These are phyloP conservation scores for Plantago lanceolata DNA, from an alignment of 305 asterid genomes.

Conservation along the genomic window DNA sequence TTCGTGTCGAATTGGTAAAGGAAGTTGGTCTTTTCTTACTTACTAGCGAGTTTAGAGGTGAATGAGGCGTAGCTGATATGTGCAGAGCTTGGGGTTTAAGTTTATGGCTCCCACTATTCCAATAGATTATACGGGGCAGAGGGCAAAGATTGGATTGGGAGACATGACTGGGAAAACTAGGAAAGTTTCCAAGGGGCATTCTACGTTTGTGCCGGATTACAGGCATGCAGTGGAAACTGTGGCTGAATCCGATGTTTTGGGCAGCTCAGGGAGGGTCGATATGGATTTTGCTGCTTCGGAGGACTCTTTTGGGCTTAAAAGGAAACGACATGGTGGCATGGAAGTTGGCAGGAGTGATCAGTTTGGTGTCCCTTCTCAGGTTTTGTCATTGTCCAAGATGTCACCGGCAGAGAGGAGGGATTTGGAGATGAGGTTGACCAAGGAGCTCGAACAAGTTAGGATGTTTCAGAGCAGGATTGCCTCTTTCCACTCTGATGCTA, in stretches of 20 bases:
- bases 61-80: constrained; percentile 32
- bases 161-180: constrained; percentile 58
- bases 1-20: too few relatives aligned
- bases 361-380: constrained; percentile 47
- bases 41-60: not conserved
- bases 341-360: constrained; percentile 37
- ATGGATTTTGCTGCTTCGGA: constrained; percentile 37
- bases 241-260: constrained; percentile 58
- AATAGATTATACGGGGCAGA: constrained; percentile 41
- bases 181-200: constrained; percentile 48
- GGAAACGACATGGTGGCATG: constrained; percentile 40
- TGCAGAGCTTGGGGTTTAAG: constrained; percentile 26
- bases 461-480: constrained; percentile 50
- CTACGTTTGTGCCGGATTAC: constrained; percentile 58
- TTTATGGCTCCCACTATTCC: constrained; percentile 58
- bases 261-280: constrained; percentile 40
- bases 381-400: constrained; percentile 54
- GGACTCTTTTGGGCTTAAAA: constrained; percentile 41
- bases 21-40: not conserved
- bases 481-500: constrained; percentile 28
- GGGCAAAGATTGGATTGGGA: constrained; percentile 30
- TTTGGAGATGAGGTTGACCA: constrained; percentile 42
- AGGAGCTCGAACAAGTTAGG: constrained; percentile 61
- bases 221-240: constrained; percentile 59
- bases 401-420: constrained; percentile 51